A percentile compares a stretch with the other conserved stretches of the same genome.
phyloP scores from a whole-genome alignment of 441 rosid genomes.

The Gossypium armourianum region DNA sequence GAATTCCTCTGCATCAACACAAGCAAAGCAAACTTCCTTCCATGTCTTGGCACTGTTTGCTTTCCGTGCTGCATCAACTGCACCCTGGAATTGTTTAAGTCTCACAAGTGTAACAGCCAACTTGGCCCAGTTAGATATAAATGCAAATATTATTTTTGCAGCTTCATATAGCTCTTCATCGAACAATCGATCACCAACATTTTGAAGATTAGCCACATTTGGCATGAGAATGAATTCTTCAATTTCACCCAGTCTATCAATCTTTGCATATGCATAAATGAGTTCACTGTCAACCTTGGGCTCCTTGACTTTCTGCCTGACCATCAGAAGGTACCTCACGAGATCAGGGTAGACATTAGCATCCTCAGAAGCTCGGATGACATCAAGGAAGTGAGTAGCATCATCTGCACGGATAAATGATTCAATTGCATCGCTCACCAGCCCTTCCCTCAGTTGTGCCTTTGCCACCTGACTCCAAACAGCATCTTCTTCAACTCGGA shows the following conservation, averaged over 20 bases:
- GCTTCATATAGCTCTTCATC: constrained; percentile 85
- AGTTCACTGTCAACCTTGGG: constrained; percentile 98
- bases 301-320: constrained; percentile 86
- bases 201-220: constrained; percentile 86
- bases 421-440: constrained; percentile 93
- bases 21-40: constrained; percentile 99
- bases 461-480: constrained; percentile 97
- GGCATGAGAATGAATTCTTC: constrained; percentile 98
- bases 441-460: constrained; percentile 85
- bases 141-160: constrained; percentile 85
- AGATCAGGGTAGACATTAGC: constrained; percentile 82
- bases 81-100: constrained; percentile 90
- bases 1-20: constrained; percentile 99
- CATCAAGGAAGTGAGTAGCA: constrained; percentile 80
- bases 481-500: constrained; percentile 91
- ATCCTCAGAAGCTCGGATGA: constrained; percentile 74
- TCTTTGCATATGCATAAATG: constrained; percentile 96
- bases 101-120: constrained; percentile 86
- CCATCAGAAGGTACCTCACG: constrained; percentile 92
- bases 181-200: constrained; percentile 84
- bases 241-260: constrained; percentile 82
- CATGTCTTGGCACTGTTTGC: constrained; percentile 98
- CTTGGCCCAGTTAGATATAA: constrained; percentile 97
- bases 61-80: constrained; percentile 97
- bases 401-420: constrained; percentile 97